Conservation (phyloP, 768 basidiomycete species). For the Pleurotus tuoliensis region DNA sequence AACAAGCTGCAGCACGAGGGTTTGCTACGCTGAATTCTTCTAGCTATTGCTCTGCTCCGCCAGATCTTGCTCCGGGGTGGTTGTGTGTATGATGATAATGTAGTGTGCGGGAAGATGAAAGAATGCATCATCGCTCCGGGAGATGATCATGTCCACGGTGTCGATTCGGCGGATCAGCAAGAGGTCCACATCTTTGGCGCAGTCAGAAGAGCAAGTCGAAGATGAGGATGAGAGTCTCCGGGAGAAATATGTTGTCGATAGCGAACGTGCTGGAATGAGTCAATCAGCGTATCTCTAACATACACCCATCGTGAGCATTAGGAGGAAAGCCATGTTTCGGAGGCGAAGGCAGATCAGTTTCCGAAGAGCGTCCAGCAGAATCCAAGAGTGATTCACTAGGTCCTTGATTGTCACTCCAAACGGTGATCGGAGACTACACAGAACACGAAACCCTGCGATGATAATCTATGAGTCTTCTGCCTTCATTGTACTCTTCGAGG, state of each 20-base stretch:
- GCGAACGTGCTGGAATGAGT: constrained; percentile 5
- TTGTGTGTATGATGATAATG: constrained; percentile 65
- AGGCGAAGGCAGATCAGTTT: constrained; percentile 20
- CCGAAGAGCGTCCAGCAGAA: constrained; percentile 50
- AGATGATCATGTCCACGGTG: constrained; percentile 30
- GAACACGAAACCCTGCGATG: constrained; percentile 51
- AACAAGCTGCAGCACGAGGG: constrained; percentile 57
- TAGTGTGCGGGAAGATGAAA: constrained; percentile 56
- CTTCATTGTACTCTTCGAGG: constrained; percentile 76
- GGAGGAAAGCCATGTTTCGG: too few species aligned
- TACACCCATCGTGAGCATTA: not conserved
- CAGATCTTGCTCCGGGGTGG: constrained; percentile 42
- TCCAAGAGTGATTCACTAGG: constrained; percentile 64
- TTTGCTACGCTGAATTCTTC: constrained; percentile 44
- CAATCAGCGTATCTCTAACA: not conserved
- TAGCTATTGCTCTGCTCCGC: constrained; percentile 31
- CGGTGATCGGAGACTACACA: constrained; percentile 23
- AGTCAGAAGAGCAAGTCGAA: not conserved
- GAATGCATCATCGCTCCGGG: constrained; percentile 38
- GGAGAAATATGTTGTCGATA: not conserved
- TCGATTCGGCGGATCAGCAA: not conserved
- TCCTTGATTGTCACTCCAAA: constrained; percentile 14
- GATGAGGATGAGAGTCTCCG: not conserved
- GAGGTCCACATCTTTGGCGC: not conserved
- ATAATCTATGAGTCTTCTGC: constrained; percentile 60